Evolutionary conservation across 2,329 filamentous ascomycete genomes (phyloP).

Genomic region (Aspergillus novofumigatus): DNA sequence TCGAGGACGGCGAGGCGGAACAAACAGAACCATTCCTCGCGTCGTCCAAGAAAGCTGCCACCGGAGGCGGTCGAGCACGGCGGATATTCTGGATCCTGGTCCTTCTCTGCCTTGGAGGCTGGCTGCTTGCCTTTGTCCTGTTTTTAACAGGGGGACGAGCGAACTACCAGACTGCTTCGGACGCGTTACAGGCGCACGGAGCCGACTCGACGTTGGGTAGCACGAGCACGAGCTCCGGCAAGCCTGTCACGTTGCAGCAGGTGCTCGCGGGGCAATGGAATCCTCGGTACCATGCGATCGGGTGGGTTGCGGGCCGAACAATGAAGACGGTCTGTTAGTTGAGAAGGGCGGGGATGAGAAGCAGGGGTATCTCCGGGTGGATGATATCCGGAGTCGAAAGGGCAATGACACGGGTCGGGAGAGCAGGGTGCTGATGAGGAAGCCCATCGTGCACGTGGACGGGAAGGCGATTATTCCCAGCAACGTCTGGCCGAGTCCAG

Average conservation of each 20-base stretch:
- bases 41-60: constrained; percentile 18
- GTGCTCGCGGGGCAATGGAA: constrained; percentile 38
- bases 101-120: constrained; percentile 41
- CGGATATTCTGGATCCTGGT: constrained; percentile 39
- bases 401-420: constrained; percentile 43
- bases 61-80: constrained; percentile 27
- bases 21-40: constrained; percentile 24
- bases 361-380: constrained; percentile 76
- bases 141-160: constrained; percentile 38
- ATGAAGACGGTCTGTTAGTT: constrained; percentile 73
- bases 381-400: constrained; percentile 68
- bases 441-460: constrained; percentile 57
- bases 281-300: constrained; percentile 37
- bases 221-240: constrained; percentile 35
- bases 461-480: constrained; percentile 54
- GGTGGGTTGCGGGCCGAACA: constrained; percentile 47
- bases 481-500: constrained; percentile 69
- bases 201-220: constrained; percentile 27
- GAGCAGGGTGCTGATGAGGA: constrained; percentile 71
- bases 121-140: constrained; percentile 42
- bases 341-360: constrained; percentile 58
- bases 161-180: constrained; percentile 26
- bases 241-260: constrained; percentile 41
- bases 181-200: constrained; percentile 23
- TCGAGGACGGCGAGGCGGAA: constrained; percentile 30